Percentiles rank a stretch among this genome's conserved stretches.
phyloP scores from a whole-genome alignment of 2,329 filamentous ascomycete species.

The Didymella segeticola region DNA sequence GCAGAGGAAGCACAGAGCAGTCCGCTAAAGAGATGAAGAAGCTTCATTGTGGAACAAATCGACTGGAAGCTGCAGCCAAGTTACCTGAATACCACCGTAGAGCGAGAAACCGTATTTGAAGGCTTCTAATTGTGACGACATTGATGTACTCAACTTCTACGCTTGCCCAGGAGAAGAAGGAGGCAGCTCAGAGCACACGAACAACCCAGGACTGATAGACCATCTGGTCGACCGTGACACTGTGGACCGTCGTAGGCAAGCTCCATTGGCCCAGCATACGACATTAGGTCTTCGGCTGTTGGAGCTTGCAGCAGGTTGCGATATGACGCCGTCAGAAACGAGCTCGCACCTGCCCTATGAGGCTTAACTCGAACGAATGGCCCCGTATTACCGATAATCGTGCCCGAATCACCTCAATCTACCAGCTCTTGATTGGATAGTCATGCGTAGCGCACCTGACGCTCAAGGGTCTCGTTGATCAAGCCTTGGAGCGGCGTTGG shows the following conservation, averaged over 20 bases:
- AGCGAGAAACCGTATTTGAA: constrained; percentile 27
- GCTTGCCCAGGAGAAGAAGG: constrained; percentile 31
- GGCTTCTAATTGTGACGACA: constrained; percentile 16
- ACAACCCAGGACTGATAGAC: neutral
- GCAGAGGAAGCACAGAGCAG: constrained; percentile 41
- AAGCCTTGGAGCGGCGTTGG: constrained; percentile 7
- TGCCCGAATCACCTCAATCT: neutral
- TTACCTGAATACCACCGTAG: neutral
- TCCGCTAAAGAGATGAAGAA: constrained; percentile 34
- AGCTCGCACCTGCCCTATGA: constrained; percentile 12
- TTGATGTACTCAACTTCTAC: constrained; percentile 12
- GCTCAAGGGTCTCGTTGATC: neutral
- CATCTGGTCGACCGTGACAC: neutral
- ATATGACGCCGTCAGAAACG: constrained; percentile 5
- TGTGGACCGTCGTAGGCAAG: neutral
- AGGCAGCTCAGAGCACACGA: constrained; percentile 3
- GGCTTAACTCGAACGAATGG: constrained; percentile 1
- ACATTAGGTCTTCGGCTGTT: neutral
- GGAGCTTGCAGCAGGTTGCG: neutral
- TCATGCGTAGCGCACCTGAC: neutral
- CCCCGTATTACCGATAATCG: neutral
- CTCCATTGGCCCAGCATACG: constrained; percentile 8
- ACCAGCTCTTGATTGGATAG: constrained; percentile 2
- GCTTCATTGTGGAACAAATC: constrained; percentile 39
- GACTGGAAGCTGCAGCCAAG: constrained; percentile 11